Percentiles rank a stretch among this genome's conserved stretches.
phyloP scores from a whole-genome alignment of 176 grass and related monocot genomes.

The sorghum (Sorghum bicolor) region DNA sequence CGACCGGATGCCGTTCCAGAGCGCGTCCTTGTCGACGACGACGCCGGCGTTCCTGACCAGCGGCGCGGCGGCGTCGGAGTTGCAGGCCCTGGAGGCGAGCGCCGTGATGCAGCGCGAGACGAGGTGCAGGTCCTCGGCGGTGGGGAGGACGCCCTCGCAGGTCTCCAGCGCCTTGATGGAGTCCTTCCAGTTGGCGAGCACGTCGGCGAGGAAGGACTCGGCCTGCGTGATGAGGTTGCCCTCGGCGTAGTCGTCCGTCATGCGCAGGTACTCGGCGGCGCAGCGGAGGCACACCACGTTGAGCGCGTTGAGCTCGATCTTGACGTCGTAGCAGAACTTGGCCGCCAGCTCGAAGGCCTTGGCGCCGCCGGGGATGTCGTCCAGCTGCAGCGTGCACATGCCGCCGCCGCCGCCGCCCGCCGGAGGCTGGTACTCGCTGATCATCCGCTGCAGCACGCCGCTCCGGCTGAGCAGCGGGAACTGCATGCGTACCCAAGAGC shows the following conservation, averaged over 20 bases:
- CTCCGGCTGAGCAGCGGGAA: conserved; percentile 85
- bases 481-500: conserved; percentile 18
- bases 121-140: conserved; percentile 62
- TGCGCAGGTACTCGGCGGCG: conserved; percentile 70
- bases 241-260: conserved; percentile 81
- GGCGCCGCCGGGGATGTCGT: conserved; percentile 82
- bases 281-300: conserved; percentile 77
- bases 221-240: conserved; percentile 77
- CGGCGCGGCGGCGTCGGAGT: conserved; percentile 21
- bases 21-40: conserved; percentile 29
- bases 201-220: conserved; percentile 62
- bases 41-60: conserved; percentile 7
- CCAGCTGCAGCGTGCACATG: conserved; percentile 64
- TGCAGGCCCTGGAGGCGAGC: conserved; percentile 59
- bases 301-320: conserved; percentile 66
- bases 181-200: conserved; percentile 76
- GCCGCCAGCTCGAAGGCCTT: conserved; percentile 76
- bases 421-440: conserved; percentile 42
- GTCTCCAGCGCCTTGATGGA: conserved; percentile 74
- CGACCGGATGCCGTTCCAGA: conserved; percentile 60
- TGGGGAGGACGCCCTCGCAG: conserved; percentile 61
- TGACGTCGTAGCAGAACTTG: conserved; percentile 86
- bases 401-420: conserved; percentile 35
- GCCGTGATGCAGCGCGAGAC: conserved; percentile 74
- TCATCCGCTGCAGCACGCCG: conserved; percentile 65